A percentile compares a stretch with the other conserved stretches of the same genome.
Evolutionary conservation across 805 yeast genomes (phyloP).

Genomic region (Aciculoconidium aculeatum): DNA sequence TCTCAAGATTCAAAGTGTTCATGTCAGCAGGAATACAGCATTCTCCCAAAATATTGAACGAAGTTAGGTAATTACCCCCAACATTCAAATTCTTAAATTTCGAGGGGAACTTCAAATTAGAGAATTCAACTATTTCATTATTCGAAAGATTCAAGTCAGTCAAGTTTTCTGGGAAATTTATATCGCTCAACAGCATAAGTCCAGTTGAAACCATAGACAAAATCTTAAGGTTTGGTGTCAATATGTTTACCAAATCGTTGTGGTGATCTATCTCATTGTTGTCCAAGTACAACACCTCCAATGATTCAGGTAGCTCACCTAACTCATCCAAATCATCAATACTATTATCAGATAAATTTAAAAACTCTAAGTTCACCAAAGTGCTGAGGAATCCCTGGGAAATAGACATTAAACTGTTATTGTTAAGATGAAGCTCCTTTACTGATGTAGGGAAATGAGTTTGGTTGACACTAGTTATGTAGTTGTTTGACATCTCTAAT

Average conservation of each 20-base stretch:
- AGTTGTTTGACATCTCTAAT: slow-evolving; percentile 13
- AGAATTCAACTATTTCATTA: slow-evolving; percentile 13
- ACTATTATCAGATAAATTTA: slow-evolving; percentile 13
- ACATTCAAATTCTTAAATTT: slow-evolving; percentile 6
- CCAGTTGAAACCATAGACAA: slow-evolving; percentile 17
- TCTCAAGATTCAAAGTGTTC: slow-evolving; percentile 6
- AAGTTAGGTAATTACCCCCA: slow-evolving; percentile 5
- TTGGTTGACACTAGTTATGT: slow-evolving; percentile 6
- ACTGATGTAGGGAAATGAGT: slow-evolving; percentile 11
- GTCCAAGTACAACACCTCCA: slow-evolving; percentile 12
- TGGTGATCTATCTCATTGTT: slow-evolving; percentile 17
- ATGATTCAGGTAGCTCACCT: slow-evolving; percentile 14
- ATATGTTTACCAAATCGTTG: slow-evolving; percentile 11
- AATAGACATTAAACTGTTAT: slow-evolving; percentile 11
- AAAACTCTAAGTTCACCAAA: slow-evolving; percentile 6
- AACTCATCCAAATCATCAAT: slow-evolving; percentile 21
- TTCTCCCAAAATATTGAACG: slow-evolving; percentile 3
- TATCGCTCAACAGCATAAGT: slow-evolving; percentile 11
- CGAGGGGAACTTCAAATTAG: slow-evolving; percentile 11
- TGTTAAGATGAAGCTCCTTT: slow-evolving; percentile 10
- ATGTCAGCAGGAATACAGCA: slow-evolving; percentile 2
- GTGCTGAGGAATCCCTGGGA: slow-evolving; percentile 10
- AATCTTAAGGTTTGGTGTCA: slow-evolving; percentile 12
- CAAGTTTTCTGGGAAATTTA: slow-evolving; percentile 13
- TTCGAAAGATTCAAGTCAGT: slow-evolving; percentile 10